phyloP scores from a whole-genome alignment of 352 stramenopile species.

The Blastocystis sp. region DNA sequence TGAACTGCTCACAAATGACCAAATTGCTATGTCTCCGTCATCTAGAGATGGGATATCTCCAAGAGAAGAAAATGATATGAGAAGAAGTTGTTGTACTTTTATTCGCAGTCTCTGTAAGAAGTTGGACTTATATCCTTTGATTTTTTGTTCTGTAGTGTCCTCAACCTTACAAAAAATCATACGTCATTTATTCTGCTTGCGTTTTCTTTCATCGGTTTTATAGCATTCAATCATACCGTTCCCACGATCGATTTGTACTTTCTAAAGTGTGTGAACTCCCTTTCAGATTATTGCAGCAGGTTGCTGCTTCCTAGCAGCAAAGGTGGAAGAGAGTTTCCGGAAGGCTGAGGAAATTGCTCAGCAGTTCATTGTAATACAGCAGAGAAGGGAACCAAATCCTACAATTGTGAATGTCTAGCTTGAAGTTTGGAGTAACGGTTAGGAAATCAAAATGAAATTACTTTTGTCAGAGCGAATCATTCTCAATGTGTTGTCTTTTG shows the following conservation, averaged over 20 bases:
- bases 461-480: slow-evolving; percentile 37
- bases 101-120: slow-evolving; percentile 32
- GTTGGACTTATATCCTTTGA: slow-evolving; percentile 52
- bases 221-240: slow-evolving; percentile 46
- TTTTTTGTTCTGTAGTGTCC: not conserved
- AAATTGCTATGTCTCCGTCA: not conserved
- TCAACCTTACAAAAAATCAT: slow-evolving; percentile 4
- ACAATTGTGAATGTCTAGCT: not conserved
- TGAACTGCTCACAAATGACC: slow-evolving; percentile 19
- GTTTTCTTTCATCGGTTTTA: slow-evolving; percentile 57
- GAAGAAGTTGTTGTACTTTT: slow-evolving; percentile 13
- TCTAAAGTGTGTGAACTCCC: not conserved
- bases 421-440: not conserved
- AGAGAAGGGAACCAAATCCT: not conserved
- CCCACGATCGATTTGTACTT: slow-evolving; percentile 36
- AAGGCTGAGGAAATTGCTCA: slow-evolving; percentile 42
- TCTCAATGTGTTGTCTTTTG: slow-evolving; percentile 38
- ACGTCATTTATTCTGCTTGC: slow-evolving; percentile 53
- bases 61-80: slow-evolving; percentile 20
- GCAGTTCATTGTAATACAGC: slow-evolving; percentile 1
- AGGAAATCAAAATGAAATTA: slow-evolving; percentile 61
- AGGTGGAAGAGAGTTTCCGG: slow-evolving; percentile 55
- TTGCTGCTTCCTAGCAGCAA: slow-evolving; percentile 45
- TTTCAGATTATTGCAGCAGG: slow-evolving; percentile 26
- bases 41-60: slow-evolving; percentile 24